Evolutionary conservation across 2,329 filamentous ascomycete genomes (phyloP), one percentile per base, ranked within the genome.

Genomic region (Talaromyces sp.): DNA sequence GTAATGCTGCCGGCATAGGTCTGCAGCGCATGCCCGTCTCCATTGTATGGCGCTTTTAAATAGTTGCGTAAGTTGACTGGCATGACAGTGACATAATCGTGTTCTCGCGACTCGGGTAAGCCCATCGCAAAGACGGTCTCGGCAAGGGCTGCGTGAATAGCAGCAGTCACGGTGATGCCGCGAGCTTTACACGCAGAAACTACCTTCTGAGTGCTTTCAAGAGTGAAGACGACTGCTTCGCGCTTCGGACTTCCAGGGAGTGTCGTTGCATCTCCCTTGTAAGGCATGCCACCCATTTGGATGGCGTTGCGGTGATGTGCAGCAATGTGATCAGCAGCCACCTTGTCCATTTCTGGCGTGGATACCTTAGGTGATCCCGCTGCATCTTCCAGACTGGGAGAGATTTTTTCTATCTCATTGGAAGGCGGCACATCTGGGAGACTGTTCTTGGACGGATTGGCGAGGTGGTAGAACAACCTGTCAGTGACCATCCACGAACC

Each of bases 51-150:
- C 8, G 50, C n/a, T 19, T 57, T 35, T 5, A 63, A 36, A 19
- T 63, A 58, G 9, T 37, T 31, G 13, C 62, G 58, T 48, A 63
- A 40, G 39, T 62, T 63, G 28, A 63, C 60, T 21, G 62, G 40
- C 62, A 62, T 62, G 13, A 62, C 37, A 22, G 60, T 57, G 15
- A 58, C 52, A 50, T 57, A 54, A 25, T 60, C 60, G 7, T 52
- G 36, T 13, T 56, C 53, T 17, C 31, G 28, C 33, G 52, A 46
- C 8, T 52, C 54, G 13, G 54, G 36, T 19, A 50, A 22, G 5
- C 37, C 33, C 36, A 62, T 36, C 7, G 40, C 58, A 48, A 62
- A 62, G 5, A 62, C 51, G 9, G 58, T 58, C 37, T 62, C 53
- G n/a, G 60, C 60, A 13, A 60, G 58, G 1, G 60, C 60, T 7